Evolutionary conservation across 2,329 filamentous ascomycete species (phyloP), one percentile per base, ranked within the genome.

Genomic region (Exophiala bonariae): DNA sequence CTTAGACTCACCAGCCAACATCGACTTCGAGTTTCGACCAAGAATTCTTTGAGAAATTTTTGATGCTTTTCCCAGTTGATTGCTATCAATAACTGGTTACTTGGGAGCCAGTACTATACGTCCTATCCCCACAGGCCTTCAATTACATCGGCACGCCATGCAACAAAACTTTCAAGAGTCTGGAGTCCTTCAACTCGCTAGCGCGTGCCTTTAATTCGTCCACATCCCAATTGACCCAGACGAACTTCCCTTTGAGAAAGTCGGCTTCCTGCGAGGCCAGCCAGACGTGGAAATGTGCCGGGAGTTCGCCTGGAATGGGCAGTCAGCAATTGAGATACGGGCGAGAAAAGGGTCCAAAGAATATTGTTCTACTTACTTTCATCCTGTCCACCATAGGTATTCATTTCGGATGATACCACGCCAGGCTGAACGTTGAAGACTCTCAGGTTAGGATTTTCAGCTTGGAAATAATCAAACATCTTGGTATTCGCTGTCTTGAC

Each of bases 201-300:
- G 63, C 65, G 19, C 60, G 58, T 1, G 63, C 60, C 56, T 72
- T 71, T 17, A 79, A 65, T 52, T 79, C 76, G 30, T 75, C 66
- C 0, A 78, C 67, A 57, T 79, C 77, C 76, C 75, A 79, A 16
- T 73, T 73, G 6, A 68, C 66, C 70, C 73, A 78, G 1, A 78
- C 56, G 19, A 72, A 72, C 36, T 70, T 73, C 2, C 69, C 65
- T 26, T 68, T 72, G 23, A 79, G 55, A 49, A 79, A 78, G 3
- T 50, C 57, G 0, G 76, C 74, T 52, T 79, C 73, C 1, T 66
- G 55, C 16, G 67, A 71, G 0, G 70, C 64, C 30, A 71, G 59
- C 74, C 74, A 78, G 3, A 76, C 64, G 3, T 61, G 50, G 52
- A 77, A 77, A 44, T 69, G 59, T 0, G 62, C 70, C 1, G 70